Evolutionary conservation across 2,329 filamentous ascomycete species (phyloP).

Genomic region (Geosmithia morbida): DNA sequence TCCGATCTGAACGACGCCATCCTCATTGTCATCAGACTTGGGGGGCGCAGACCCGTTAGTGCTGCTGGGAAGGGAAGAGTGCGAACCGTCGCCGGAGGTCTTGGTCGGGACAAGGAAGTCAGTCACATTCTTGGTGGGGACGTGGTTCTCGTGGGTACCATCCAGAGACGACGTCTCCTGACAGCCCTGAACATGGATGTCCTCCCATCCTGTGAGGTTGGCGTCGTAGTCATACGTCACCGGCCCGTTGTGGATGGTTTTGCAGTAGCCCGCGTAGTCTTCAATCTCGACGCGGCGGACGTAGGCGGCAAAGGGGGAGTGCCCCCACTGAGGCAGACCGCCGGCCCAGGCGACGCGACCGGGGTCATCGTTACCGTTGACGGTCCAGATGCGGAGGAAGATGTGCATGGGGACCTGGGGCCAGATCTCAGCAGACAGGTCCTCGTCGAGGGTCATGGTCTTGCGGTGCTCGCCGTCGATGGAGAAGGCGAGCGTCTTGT

Average conservation of each 20-base stretch:
- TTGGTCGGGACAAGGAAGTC: not conserved
- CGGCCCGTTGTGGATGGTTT: conserved; percentile 5
- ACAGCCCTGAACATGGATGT: conserved; percentile 11
- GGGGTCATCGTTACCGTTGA: conserved; percentile 29
- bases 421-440: conserved; percentile 33
- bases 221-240: conserved; percentile 15
- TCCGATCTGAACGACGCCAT: too few species aligned
- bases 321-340: conserved; percentile 25
- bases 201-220: conserved; percentile 12
- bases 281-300: conserved; percentile 12
- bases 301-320: conserved; percentile 9
- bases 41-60: not conserved
- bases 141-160: not conserved
- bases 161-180: not conserved
- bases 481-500: conserved; percentile 41
- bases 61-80: not conserved
- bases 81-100: not conserved
- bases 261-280: conserved; percentile 15
- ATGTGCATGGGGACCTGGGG: conserved; percentile 58
- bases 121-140: not conserved
- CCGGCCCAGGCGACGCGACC: conserved; percentile 57
- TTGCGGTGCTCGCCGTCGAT: conserved; percentile 30
- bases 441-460: conserved; percentile 24
- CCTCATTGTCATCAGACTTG: too few species aligned
- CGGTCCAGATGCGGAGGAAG: conserved; percentile 45